phyloP scores from a whole-genome alignment of 495 filamentous ascomycete genomes.

The Barbatosphaeria neglecta region DNA sequence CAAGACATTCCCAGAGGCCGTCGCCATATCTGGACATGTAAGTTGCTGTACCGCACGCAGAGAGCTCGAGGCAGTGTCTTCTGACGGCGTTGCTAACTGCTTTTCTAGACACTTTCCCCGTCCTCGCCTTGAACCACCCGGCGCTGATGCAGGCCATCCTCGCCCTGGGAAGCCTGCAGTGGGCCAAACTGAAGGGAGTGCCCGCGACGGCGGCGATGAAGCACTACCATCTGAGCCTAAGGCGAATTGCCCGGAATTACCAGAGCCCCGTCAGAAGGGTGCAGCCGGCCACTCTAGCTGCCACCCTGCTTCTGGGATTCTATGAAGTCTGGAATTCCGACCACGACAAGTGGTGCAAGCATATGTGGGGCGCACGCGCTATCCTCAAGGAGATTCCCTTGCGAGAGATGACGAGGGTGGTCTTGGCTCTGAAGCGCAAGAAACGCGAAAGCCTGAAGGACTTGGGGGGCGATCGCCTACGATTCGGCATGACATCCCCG shows the following conservation, averaged over 20 bases:
- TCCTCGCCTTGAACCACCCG: conserved; percentile 71
- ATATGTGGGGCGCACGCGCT: conserved; percentile 73
- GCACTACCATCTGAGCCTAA: conserved; percentile 81
- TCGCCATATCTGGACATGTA: conserved; percentile 71
- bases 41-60: too few species aligned
- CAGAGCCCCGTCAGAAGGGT: conserved; percentile 58
- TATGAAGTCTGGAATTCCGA: conserved; percentile 94
- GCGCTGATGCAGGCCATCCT: conserved; percentile 86
- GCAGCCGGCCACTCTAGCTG: conserved; percentile 72
- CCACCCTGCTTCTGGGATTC: conserved; percentile 77
- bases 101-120: conserved; percentile 58
- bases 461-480: conserved; percentile 2
- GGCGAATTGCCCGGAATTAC: conserved; percentile 63
- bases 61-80: too few species aligned
- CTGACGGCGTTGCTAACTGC: conserved; percentile 1
- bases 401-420: conserved; percentile 50
- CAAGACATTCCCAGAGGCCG: conserved; percentile 52
- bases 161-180: conserved; percentile 77
- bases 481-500: conserved; percentile 8
- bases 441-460: conserved; percentile 17
- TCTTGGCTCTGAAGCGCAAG: conserved; percentile 48
- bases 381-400: conserved; percentile 77
- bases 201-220: conserved; percentile 70
- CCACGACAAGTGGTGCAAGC: conserved; percentile 89
- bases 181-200: conserved; percentile 64